Evolutionary conservation across 371 early-diverging fungal genomes (phyloP), one percentile per base, ranked within the genome.

Genomic region (Phascolomyces articulosus): DNA sequence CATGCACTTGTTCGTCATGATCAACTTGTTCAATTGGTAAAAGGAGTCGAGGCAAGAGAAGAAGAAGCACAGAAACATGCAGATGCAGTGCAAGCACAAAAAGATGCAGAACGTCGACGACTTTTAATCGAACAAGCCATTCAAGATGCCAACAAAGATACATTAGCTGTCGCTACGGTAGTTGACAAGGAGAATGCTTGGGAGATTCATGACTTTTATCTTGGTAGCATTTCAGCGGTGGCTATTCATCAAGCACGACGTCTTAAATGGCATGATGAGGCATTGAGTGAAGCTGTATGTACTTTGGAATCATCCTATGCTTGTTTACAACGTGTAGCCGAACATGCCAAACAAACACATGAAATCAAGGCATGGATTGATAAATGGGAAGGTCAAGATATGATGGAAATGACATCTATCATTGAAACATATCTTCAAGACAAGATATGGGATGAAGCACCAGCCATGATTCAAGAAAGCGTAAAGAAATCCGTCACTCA

Each of bases 371-470:
- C 51, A 51, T 51, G 51, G 51, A 51, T 51, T 23, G 23, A 4
- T 0, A 51, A 11, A 24, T 51, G 51, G 51, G 26, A 51, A 51
- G 51, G 51, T 51, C 51, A 51, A 51, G 51, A 51, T 51, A 7
- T 51, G 23, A 18, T 23, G 23, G 26, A 11, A n/a, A 51, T 23
- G 21, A 23, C 51, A 24, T 20, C 51, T 23, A 51, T 3, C n/a
- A 15, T 51, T 24, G 51, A 51, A 51, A 24, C 21, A 24, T 51
- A 10, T 15, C 44, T 44, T 44, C 15, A 7, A 44, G 44, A 44
- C 44, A n/a, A 44, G 8, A 16, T 15, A 44, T 44, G 15, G 6
- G 44, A 18, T 44, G 44, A 44, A 15, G 44, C 44, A 8, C 44
- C 44, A 44, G 8, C 7, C 4, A 15, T 51, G 23, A 51, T 51